Evolutionary conservation across 2,329 filamentous ascomycete species (phyloP), one percentile per base, ranked within the genome.

Genomic region (Stemphylium beticola): DNA sequence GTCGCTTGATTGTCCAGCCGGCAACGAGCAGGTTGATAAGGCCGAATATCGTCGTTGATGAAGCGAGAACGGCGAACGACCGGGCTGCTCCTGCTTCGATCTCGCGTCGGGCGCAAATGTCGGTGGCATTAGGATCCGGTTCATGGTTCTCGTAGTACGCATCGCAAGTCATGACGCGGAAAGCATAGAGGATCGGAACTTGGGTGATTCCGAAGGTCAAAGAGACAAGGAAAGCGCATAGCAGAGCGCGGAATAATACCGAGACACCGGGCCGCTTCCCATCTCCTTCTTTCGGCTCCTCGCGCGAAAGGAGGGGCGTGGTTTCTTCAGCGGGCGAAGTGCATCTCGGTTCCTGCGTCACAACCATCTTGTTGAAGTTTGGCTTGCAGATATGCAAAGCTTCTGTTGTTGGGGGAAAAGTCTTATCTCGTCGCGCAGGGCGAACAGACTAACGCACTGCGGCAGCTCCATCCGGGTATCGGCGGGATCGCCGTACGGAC

Each of bases 131-230:
- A 79, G 80, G 9, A 74, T 62, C 49, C 29, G 55, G 44, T 77
- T 83, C 0, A 81, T 89, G 83, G 2, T 77, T 77, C 32, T 80
- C 76, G 73, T 90, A 91, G 69, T 86, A 91, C 46, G 83, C 81
- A 49, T 91, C 85, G 73, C 88, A 91, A 44, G 85, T 86, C 87
- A 91, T 90, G 1, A 89, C 69, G 53, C 86, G 85, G 63, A 91
- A 90, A 20, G 87, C 85, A 71, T 88, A 89, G 40, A 89, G 72
- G 5, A 83, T 69, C 7, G 79, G 79, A 4, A 81, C 80, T 65
- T 82, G 80, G 0, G 81, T 82, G 17, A 82, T 78, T 17, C 76
- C 73, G 64, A 83, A 82, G 5, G 78, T 79, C 31, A 81, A 62
- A 4, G 79, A 86, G 49, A 87, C 83, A 14, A 88, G 73, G 64